Percentiles rank a stretch among this genome's conserved stretches.
These are phyloP conservation scores for Serendipita sp. DNA, from an alignment of 768 basidiomycete genomes.

Conservation along the genomic window DNA sequence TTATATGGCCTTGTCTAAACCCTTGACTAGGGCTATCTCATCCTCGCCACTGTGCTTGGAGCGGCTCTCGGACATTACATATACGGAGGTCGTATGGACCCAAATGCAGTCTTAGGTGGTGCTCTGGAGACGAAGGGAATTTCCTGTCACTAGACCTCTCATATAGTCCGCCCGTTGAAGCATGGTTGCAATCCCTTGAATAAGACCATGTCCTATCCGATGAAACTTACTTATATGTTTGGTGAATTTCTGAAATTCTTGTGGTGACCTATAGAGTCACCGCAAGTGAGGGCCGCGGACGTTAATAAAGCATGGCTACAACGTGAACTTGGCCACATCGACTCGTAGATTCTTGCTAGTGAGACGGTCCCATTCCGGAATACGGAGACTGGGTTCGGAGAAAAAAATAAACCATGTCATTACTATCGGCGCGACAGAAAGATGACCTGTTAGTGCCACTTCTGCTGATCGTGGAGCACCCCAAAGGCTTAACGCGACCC, in stretches of 20 bases:
- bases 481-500: not conserved
- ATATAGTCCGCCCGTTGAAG: not conserved
- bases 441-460: conserved; percentile 1
- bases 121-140: conserved; percentile 42
- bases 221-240: too few species aligned
- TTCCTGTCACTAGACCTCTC: conserved; percentile 50
- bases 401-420: not conserved
- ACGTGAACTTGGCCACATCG: not conserved
- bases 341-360: not conserved
- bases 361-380: not conserved
- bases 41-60: conserved; percentile 63
- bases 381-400: not conserved
- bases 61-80: conserved; percentile 72
- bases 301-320: too few species aligned
- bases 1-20: not conserved
- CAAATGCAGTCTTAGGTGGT: conserved; percentile 37
- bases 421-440: not conserved
- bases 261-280: too few species aligned
- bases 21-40: conserved; percentile 60
- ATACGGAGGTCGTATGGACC: conserved; percentile 49
- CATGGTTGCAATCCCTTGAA: not conserved
- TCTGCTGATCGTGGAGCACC: not conserved
- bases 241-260: too few species aligned
- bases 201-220: not conserved
- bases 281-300: too few species aligned